Percentiles rank a stretch among this genome's conserved stretches.
Evolutionary conservation across 352 stramenopile genomes (phyloP).

Genomic region (Thalassiosira pacifica): DNA sequence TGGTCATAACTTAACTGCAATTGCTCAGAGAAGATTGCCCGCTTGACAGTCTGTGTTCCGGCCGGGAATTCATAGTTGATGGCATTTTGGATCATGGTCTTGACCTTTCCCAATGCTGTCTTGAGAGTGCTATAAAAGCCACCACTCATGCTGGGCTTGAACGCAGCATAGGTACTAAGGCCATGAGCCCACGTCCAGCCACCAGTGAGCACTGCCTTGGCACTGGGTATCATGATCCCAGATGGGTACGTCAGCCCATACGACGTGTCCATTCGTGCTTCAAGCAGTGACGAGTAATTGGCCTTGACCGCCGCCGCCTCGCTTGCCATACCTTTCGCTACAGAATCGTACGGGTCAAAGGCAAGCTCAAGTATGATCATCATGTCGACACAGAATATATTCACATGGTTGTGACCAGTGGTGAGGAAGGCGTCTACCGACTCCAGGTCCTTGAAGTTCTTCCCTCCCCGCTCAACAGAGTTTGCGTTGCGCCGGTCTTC

Average conservation of each 20-base stretch:
- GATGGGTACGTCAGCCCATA: slow-evolving; percentile 27
- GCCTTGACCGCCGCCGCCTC: slow-evolving; percentile 28
- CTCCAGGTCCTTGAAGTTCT: slow-evolving; percentile 9
- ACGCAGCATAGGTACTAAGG: not conserved
- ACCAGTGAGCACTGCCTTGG: slow-evolving; percentile 14
- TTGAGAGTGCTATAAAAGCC: slow-evolving; percentile 16
- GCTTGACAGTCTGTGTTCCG: not conserved
- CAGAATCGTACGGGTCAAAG: not conserved
- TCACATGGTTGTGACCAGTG: not conserved
- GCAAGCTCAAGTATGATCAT: slow-evolving; percentile 10
- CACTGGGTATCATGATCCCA: not conserved
- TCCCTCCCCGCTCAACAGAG: slow-evolving; percentile 1
- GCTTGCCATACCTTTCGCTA: not conserved
- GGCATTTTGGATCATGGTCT: slow-evolving; percentile 8
- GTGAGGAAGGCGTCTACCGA: slow-evolving; percentile 9
- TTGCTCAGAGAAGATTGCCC: slow-evolving; percentile 12
- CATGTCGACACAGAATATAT: slow-evolving; percentile 29
- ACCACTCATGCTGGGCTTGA: no score
- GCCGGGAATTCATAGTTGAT: slow-evolving; percentile 27
- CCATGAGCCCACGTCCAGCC: slow-evolving; percentile 16
- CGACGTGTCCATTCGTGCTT: slow-evolving; percentile 5
- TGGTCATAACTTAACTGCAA: not conserved
- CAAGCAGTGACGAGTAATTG: not conserved
- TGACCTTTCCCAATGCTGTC: not conserved
- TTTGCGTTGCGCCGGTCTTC: not conserved